Evolutionary conservation across 768 basidiomycete species (phyloP).

Genomic region (Agaricus blazei): DNA sequence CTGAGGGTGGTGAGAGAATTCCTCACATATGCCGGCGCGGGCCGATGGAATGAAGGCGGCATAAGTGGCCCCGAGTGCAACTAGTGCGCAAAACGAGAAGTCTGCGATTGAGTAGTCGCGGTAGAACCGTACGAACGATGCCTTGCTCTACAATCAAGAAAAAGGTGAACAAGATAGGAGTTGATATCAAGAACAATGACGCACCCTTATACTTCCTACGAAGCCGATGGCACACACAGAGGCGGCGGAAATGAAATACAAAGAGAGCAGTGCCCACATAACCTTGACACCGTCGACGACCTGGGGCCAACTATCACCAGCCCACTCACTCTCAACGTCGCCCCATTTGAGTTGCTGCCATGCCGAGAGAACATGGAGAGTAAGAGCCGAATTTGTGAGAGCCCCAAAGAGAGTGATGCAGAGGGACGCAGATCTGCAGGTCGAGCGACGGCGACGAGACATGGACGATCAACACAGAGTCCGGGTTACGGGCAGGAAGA

Average conservation of each 20-base stretch:
- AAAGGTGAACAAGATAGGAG: constrained; percentile 1
- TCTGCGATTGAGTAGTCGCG: constrained; percentile 80
- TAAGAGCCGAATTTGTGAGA: constrained; percentile 16
- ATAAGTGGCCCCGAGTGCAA: constrained; percentile 52
- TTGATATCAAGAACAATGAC: constrained; percentile 13
- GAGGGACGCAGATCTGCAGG: constrained; percentile 22
- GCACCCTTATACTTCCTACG: constrained; percentile 63
- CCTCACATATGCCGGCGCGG: constrained; percentile 65
- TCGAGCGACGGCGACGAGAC: constrained; percentile 3
- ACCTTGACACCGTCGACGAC: constrained; percentile 39
- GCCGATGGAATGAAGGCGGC: constrained; percentile 50
- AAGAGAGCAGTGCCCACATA: constrained; percentile 57
- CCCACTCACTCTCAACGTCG: constrained; percentile 14
- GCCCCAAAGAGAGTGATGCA: constrained; percentile 22
- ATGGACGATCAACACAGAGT: background rate
- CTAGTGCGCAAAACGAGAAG: constrained; percentile 63
- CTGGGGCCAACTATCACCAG: constrained; percentile 12
- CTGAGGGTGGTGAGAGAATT: constrained; percentile 70
- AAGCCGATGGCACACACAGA: constrained; percentile 63
- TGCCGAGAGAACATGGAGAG: constrained; percentile 19
- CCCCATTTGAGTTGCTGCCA: constrained; percentile 18
- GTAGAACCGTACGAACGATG: constrained; percentile 70
- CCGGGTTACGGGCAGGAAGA: background rate
- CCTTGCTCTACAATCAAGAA: constrained; percentile 40
- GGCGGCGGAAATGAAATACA: constrained; percentile 64